A percentile compares a stretch with the other conserved stretches of the same genome.
Evolutionary conservation across 805 yeast genomes (phyloP).

Genomic region (Candida nemodendra): DNA sequence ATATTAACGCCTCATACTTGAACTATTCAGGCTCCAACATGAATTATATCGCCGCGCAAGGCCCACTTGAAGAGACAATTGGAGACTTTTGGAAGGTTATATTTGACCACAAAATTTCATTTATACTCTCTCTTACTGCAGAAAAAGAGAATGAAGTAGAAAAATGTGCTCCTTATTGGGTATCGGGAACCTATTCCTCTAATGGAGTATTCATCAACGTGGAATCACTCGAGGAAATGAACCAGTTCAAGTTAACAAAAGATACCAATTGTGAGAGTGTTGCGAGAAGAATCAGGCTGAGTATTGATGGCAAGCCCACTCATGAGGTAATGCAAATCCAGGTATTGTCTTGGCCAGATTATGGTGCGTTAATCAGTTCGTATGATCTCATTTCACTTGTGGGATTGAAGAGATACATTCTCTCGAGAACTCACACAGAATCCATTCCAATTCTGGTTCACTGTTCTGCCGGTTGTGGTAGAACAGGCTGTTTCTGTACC

Average conservation of each 20-base stretch:
- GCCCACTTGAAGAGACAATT: slow-evolving; percentile 72
- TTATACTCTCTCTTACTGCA: slow-evolving; percentile 74
- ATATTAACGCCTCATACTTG: slow-evolving; percentile 86
- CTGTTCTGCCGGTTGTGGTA: slow-evolving; percentile 96
- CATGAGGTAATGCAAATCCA: slow-evolving; percentile 73
- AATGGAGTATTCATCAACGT: slow-evolving; percentile 25
- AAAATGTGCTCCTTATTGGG: slow-evolving; percentile 86
- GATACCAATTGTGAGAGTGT: slow-evolving; percentile 24
- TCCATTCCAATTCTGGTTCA: slow-evolving; percentile 66
- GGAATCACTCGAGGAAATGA: slow-evolving; percentile 24
- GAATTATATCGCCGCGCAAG: slow-evolving; percentile 84
- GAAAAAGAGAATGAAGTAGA: slow-evolving; percentile 73
- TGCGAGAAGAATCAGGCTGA: slow-evolving; percentile 46
- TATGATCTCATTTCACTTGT: slow-evolving; percentile 56
- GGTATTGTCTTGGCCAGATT: slow-evolving; percentile 80
- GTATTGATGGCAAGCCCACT: slow-evolving; percentile 29
- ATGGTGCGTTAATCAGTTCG: slow-evolving; percentile 58
- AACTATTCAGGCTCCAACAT: slow-evolving; percentile 36
- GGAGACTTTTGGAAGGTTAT: slow-evolving; percentile 85
- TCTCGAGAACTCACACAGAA: slow-evolving; percentile 14
- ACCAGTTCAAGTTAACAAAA: slow-evolving; percentile 25
- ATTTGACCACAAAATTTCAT: slow-evolving; percentile 56
- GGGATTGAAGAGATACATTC: slow-evolving; percentile 34
- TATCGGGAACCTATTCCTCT: slow-evolving; percentile 48
- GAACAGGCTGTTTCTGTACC: slow-evolving; percentile 88